A percentile compares a stretch with the other conserved stretches of the same genome.
Evolutionary conservation across 495 filamentous ascomycete species (phyloP).

Genomic region (Thozetella sp.): DNA sequence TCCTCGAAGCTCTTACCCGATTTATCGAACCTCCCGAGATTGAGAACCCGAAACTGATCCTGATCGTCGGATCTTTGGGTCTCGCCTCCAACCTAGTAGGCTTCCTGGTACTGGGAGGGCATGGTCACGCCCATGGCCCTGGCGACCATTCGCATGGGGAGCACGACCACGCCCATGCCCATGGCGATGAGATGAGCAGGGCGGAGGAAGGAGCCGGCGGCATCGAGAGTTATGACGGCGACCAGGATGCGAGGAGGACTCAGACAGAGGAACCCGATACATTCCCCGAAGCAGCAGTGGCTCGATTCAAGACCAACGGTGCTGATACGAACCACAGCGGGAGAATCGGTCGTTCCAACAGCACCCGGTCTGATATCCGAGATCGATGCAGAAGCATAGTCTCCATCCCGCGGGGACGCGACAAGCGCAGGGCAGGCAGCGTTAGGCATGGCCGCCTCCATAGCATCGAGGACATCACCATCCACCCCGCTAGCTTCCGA

Average conservation of each 20-base stretch:
- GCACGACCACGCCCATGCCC: constrained; percentile 30
- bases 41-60: constrained; percentile 77
- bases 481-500: constrained; percentile 87
- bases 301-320: constrained; percentile 16
- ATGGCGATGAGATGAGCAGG: constrained; percentile 9
- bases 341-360: constrained; percentile 24
- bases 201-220: constrained; percentile 26
- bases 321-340: constrained; percentile 25
- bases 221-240: constrained; percentile 9
- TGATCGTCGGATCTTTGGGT: constrained; percentile 84
- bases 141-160: constrained; percentile 48
- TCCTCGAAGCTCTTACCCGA: constrained; percentile 89
- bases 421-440: constrained; percentile 55
- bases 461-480: constrained; percentile 73
- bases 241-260: constrained; percentile 29
- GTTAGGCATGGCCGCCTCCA: constrained; percentile 49
- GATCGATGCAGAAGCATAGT: constrained; percentile 32
- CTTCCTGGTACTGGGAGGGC: constrained; percentile 87
- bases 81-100: constrained; percentile 91
- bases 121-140: constrained; percentile 80
- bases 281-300: constrained; percentile 44
- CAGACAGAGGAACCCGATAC: constrained; percentile 38
- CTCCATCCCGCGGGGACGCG: constrained; percentile 35
- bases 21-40: constrained; percentile 89
- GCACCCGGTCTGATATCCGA: constrained; percentile 9